A percentile compares a stretch with the other conserved stretches of the same genome.
Conservation (phyloP, 257 asterid species). For the Forsythia suspensa region DNA sequence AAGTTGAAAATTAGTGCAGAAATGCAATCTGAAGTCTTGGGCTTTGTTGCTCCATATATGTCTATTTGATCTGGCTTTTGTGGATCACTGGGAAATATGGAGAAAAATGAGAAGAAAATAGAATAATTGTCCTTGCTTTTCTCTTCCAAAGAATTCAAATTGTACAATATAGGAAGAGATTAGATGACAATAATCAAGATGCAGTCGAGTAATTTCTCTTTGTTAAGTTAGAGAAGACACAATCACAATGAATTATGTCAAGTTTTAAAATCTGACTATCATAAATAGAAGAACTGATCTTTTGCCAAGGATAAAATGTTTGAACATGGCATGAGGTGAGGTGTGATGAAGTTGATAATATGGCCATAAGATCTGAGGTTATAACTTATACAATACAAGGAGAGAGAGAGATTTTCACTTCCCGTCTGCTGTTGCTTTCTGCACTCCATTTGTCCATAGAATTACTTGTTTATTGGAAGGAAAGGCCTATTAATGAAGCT, state of each 20-base stretch:
- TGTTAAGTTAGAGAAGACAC: background rate
- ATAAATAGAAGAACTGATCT: background rate
- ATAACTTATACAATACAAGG: too few relatives aligned
- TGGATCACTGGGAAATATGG: background rate
- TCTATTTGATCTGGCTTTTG: background rate
- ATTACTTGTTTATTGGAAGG: background rate
- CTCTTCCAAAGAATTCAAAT: background rate
- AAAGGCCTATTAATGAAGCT: too few relatives aligned
- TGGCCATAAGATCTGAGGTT: too few relatives aligned
- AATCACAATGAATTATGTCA: background rate
- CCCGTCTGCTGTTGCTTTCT: background rate
- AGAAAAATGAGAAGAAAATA: background rate
- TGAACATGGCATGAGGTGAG: background rate
- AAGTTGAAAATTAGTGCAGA: background rate
- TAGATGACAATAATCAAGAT: background rate
- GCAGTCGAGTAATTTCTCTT: background rate
- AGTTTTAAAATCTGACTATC: background rate
- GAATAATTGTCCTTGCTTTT: background rate
- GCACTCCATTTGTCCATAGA: background rate
- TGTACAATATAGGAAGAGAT: background rate
- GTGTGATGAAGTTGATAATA: too few relatives aligned
- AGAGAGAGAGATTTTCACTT: background rate
- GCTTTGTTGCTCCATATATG: background rate
- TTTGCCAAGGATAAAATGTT: background rate
- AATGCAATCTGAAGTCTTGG: background rate